Percentiles rank a stretch among this genome's conserved stretches.
Conservation (phyloP, 2,329 filamentous ascomycete genomes). For the Xylariaceae sp. region DNA sequence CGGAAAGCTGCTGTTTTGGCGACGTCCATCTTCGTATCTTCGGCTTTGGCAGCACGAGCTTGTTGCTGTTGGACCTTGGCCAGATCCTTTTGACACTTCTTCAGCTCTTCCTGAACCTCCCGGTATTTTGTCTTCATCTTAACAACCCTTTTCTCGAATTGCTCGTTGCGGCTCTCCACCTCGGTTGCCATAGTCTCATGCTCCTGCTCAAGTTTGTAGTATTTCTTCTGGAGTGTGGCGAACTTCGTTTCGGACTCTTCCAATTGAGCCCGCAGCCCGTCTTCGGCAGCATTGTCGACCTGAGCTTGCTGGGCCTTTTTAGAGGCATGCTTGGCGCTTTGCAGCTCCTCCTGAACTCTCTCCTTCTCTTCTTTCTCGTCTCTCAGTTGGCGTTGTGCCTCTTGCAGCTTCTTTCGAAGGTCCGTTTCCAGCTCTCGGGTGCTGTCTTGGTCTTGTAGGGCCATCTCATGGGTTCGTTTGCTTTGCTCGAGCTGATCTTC, state of each 20-base stretch:
- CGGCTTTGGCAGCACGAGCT: slow-evolving; percentile 34
- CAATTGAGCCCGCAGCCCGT: slow-evolving; percentile 29
- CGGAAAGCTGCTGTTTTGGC: slow-evolving; percentile 36
- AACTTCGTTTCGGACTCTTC: slow-evolving; percentile 30
- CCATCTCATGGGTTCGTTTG: slow-evolving; percentile 27
- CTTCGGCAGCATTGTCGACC: slow-evolving; percentile 17
- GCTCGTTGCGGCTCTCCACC: slow-evolving; percentile 57
- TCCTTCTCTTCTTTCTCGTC: slow-evolving; percentile 31
- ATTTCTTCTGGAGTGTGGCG: slow-evolving; percentile 41
- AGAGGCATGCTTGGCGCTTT: slow-evolving; percentile 25
- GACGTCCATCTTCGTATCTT: slow-evolving; percentile 30
- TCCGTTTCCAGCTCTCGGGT: slow-evolving; percentile 30
- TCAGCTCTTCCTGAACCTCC: slow-evolving; percentile 67
- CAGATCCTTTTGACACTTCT: slow-evolving; percentile 51
- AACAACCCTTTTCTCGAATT: slow-evolving; percentile 67
- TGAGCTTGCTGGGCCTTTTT: slow-evolving; percentile 28
- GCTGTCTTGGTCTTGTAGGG: slow-evolving; percentile 29
- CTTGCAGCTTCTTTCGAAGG: slow-evolving; percentile 31
- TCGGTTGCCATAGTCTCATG: slow-evolving; percentile 55
- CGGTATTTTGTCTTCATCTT: slow-evolving; percentile 67
- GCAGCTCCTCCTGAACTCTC: slow-evolving; percentile 32
- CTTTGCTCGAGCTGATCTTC: slow-evolving; percentile 32
- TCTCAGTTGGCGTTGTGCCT: slow-evolving; percentile 27
- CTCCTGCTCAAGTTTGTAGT: slow-evolving; percentile 42
- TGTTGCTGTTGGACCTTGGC: slow-evolving; percentile 35